A percentile compares a stretch with the other conserved stretches of the same genome.
phyloP scores from a whole-genome alignment of 352 stramenopile genomes.

The Blastocystis sp. region DNA sequence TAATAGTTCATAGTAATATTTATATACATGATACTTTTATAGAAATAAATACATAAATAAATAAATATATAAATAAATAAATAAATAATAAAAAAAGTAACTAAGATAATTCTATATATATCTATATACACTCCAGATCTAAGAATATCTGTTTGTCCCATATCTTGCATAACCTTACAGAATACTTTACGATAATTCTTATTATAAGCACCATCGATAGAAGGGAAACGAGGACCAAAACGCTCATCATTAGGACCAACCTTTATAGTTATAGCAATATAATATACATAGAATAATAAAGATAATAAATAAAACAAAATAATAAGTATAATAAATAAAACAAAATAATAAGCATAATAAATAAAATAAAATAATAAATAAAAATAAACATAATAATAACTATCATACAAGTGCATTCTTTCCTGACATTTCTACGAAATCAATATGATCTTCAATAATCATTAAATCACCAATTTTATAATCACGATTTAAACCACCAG shows the following conservation, averaged over 20 bases:
- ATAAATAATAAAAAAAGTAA: no score
- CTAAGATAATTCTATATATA: no score
- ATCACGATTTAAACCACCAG: constrained; percentile 68
- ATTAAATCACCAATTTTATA: constrained; percentile 88
- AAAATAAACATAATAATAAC: neutral
- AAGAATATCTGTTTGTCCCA: constrained; percentile 60
- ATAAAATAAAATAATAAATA: no score
- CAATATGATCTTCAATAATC: constrained; percentile 81
- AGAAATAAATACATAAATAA: no score
- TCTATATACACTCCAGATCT: constrained; percentile 61
- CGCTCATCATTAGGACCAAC: constrained; percentile 78
- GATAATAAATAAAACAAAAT: no score
- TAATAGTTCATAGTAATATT: no score
- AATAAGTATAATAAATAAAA: no score
- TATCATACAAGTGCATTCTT: constrained; percentile 41
- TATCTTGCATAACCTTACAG: constrained; percentile 53
- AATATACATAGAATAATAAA: no score
- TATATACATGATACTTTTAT: no score
- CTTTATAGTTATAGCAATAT: constrained; percentile 65
- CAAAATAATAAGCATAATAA: no score
- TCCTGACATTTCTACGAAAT: constrained; percentile 49
- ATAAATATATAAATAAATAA: no score
- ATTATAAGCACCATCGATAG: constrained; percentile 76
- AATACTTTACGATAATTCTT: constrained; percentile 61
- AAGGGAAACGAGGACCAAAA: constrained; percentile 77